Evolutionary conservation across 805 yeast genomes (phyloP), one percentile per base, ranked within the genome.

Genomic region (Kregervanrija fluxuum): DNA sequence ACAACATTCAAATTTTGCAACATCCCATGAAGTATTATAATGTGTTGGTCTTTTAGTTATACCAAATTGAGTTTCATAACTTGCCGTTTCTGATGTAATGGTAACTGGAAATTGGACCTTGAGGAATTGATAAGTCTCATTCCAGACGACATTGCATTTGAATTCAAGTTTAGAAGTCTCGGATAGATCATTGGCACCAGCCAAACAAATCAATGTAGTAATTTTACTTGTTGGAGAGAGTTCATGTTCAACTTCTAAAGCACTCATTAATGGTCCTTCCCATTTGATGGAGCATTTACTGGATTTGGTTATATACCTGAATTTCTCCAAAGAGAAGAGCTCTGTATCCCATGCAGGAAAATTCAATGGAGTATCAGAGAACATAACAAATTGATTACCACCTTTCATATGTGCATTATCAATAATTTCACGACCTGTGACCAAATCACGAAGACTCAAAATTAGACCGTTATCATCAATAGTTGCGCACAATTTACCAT

Each of bases 261-360:
- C 73, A 1, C 84, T 76, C 45, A 78, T 74, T 39, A 83, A 67
- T 11, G 85, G 79, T 31, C 83, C 81, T 35, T 65, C 62, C 40
- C 71, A 73, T 33, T 68, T 53, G 11, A 72, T 62, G 34, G 66
- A 60, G 6, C 73, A 65, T 22, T 64, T 64, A 13, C 68, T 65
- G 0, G 71, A 52, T 0, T 67, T 65, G 28, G 61, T 64, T 11
- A 82, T 61, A 51, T 79, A 77, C 44, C 68, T 68, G 58, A 74
- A 79, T 57, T 83, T 88, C 54, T 83, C 87, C 46, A 87, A 74
- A 0, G 96, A 85, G 59, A 78, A 93, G 47, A 89, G 72, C 60
- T 91, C 99, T 0, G 98, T 91, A 61, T 91, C 99, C 99, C 99
- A 91, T 1, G 98, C 98, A 38, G 88, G 96, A 80, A 81, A 91